These are phyloP conservation scores for Epichloe brachyelytri DNA, from an alignment of 2,329 filamentous ascomycete species.

Conservation along the genomic window DNA sequence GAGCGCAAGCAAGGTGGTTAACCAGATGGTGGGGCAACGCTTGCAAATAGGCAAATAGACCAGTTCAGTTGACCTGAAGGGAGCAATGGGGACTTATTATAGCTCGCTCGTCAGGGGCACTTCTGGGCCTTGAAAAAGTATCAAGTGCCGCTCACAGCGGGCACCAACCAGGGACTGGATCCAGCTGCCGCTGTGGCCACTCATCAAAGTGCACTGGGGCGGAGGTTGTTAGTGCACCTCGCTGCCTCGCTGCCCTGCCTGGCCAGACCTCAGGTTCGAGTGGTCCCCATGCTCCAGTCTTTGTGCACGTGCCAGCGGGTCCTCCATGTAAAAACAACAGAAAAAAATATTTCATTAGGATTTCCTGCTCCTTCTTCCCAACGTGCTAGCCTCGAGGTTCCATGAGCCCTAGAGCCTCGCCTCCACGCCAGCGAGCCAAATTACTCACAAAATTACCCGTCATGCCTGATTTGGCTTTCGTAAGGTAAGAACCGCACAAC, in stretches of 20 bases:
- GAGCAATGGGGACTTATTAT: background rate
- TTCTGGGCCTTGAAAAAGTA: too few relatives aligned
- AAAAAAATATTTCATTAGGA: background rate
- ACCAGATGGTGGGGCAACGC: slow-evolving; percentile 2
- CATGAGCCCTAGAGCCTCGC: background rate
- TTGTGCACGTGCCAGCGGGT: background rate
- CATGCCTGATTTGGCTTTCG: background rate
- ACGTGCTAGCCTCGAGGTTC: background rate
- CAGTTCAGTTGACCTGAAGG: background rate
- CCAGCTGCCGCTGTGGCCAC: too few relatives aligned
- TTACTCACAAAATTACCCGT: background rate
- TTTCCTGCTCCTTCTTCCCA: too few relatives aligned
- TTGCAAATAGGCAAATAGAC: background rate
- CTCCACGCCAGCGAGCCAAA: background rate
- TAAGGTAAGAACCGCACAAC: background rate
- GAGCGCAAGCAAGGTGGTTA: background rate
- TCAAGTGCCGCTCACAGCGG: too few relatives aligned
- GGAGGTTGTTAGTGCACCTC: too few relatives aligned
- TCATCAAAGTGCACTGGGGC: too few relatives aligned
- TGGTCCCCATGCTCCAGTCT: background rate
- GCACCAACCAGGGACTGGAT: too few relatives aligned
- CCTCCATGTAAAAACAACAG: background rate
- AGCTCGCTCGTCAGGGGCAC: background rate
- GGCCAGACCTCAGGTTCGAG: too few relatives aligned
- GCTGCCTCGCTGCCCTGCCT: too few relatives aligned